These are phyloP conservation scores for Candida nonsorbophila DNA, from an alignment of 805 yeast genomes.

Conservation along the genomic window DNA sequence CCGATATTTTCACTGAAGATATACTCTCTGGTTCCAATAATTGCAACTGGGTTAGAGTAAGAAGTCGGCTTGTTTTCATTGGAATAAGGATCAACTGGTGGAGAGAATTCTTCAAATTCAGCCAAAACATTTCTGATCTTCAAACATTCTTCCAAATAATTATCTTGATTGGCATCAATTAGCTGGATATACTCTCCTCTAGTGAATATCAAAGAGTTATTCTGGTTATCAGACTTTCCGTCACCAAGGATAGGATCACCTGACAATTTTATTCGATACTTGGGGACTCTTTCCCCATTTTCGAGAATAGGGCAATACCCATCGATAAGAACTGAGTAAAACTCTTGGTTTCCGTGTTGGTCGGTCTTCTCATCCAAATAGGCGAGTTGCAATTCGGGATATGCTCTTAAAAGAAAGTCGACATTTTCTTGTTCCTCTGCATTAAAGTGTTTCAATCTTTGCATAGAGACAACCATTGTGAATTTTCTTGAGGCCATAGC, in stretches of 20 bases:
- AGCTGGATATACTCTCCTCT: conserved; percentile 84
- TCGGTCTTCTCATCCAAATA: conserved; percentile 92
- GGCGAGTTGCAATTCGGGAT: conserved; percentile 85
- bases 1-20: conserved; percentile 85
- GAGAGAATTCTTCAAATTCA: conserved; percentile 73
- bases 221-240: conserved; percentile 85
- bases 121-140: conserved; percentile 78
- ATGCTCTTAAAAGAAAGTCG: conserved; percentile 74
- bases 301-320: conserved; percentile 68
- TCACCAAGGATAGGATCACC: conserved; percentile 86
- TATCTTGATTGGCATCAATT: conserved; percentile 85
- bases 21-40: conserved; percentile 83
- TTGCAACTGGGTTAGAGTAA: conserved; percentile 58
- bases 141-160: conserved; percentile 79
- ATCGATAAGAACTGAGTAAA: conserved; percentile 73
- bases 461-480: conserved; percentile 80
- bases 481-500: conserved; percentile 80
- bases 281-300: conserved; percentile 38
- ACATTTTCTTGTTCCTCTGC: conserved; percentile 76
- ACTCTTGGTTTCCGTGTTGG: conserved; percentile 64
- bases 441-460: conserved; percentile 66
- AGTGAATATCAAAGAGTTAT: conserved; percentile 72
- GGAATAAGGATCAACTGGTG: conserved; percentile 25
- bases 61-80: conserved; percentile 12
- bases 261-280: conserved; percentile 67